Percentiles rank a stretch among this genome's conserved stretches.
Evolutionary conservation across 108 stramenopile genomes (phyloP).

Genomic region (Chaetoceros tenuissimus): DNA sequence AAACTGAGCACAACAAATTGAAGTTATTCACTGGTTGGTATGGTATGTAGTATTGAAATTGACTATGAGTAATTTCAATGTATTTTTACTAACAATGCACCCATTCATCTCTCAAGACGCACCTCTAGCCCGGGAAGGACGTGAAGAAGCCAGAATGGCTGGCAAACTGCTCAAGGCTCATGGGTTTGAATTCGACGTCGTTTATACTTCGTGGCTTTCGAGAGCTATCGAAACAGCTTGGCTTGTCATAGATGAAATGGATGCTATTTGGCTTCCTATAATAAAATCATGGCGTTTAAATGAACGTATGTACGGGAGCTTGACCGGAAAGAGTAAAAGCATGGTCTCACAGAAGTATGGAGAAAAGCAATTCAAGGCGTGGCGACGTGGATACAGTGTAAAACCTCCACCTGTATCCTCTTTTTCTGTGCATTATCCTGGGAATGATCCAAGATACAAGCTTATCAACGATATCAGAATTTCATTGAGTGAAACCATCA

Average conservation of each 20-base stretch:
- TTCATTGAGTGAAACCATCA: conserved; percentile 47
- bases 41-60: too few relatives aligned
- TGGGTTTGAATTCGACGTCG: conserved; percentile 77
- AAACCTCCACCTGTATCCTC: conserved; percentile 72
- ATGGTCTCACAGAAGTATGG: conserved; percentile 86
- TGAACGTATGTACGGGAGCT: conserved; percentile 67
- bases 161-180: conserved; percentile 42
- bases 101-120: too few relatives aligned
- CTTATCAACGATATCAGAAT: conserved; percentile 55
- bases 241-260: not conserved
- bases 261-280: not conserved
- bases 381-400: conserved; percentile 75
- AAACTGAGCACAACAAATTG: conserved; percentile 62
- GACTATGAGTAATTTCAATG: too few relatives aligned
- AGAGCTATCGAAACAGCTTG: conserved; percentile 63
- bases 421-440: conserved; percentile 67
- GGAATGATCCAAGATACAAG: conserved; percentile 66
- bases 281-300: conserved; percentile 23
- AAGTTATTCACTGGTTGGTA: conserved; percentile 74
- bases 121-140: conserved; percentile 23
- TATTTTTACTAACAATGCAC: too few relatives aligned
- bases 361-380: conserved; percentile 72
- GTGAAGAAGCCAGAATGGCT: conserved; percentile 52
- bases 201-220: conserved; percentile 74
- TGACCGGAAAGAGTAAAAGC: conserved; percentile 78